These are phyloP conservation scores for Tolypocladium nubicola DNA, from an alignment of 2,329 filamentous ascomycete species.

Conservation along the genomic window DNA sequence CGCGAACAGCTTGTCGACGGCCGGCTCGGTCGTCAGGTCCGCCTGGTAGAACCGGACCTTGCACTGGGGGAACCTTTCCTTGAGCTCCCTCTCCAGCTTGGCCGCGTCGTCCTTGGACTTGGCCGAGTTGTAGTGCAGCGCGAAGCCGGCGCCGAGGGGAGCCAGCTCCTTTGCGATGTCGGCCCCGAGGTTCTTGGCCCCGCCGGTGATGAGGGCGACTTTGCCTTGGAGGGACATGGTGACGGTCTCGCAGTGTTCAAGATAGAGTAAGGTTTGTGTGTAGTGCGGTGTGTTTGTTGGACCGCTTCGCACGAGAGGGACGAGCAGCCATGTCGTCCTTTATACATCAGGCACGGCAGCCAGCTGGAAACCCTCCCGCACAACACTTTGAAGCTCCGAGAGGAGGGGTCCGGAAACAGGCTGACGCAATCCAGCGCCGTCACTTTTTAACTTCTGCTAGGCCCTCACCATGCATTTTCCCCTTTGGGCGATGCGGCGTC, in stretches of 20 bases:
- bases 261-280: too few relatives aligned
- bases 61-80: constrained; percentile 15
- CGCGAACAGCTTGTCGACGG: constrained; percentile 29
- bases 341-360: not conserved
- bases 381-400: not conserved
- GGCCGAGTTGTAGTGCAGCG: constrained; percentile 45
- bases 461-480: not conserved
- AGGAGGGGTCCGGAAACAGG: not conserved
- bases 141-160: constrained; percentile 42
- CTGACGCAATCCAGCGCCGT: not conserved
- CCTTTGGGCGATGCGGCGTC: not conserved
- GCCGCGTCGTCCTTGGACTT: constrained; percentile 24
- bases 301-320: not conserved
- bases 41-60: constrained; percentile 30
- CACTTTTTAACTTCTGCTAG: not conserved
- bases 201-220: constrained; percentile 41
- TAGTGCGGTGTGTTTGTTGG: not conserved
- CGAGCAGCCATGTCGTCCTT: not conserved
- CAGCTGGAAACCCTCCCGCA: not conserved
- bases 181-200: constrained; percentile 48
- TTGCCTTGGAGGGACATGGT: constrained; percentile 26
- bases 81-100: constrained; percentile 25
- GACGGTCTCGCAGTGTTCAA: not conserved
- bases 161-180: constrained; percentile 48
- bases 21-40: constrained; percentile 28